Base-by-base conservation (phyloP, 2,329 filamentous ascomycete genomes). In the Exophiala sp. region DNA sequence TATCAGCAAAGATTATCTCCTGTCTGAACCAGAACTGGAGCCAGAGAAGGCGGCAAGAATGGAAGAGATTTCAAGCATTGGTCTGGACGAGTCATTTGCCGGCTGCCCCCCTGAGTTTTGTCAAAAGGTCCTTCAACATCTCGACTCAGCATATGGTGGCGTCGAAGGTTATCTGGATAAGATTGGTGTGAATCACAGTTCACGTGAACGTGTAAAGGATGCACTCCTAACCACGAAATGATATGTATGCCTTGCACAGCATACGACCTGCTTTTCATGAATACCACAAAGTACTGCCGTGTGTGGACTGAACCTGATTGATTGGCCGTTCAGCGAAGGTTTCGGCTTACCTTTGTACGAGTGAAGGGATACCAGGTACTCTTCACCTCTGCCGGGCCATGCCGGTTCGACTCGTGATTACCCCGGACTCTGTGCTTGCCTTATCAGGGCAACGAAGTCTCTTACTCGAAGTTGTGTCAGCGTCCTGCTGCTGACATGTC, bases 71-170 rank as follows among this genome's bases (percentile, higher is more conserved):
- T 68, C 72, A 3, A 77, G 80, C 43, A 82, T 94, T 61, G 89
- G 90, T 0, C 72, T 95, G 47, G 79, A 83, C 0, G 83, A 86
- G n/a, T 82, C 84, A 2, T 95, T 90, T 76, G 86, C 81, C 0
- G 75, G 78, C 18, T 89, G 87, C 62, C 81, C 84, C 2, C 68
- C 72, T 3, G 79, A 81, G 2, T 85, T 91, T 73, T 83, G 89
- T n/a, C 62, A 67, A 12, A 75, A 73, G 9, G 77, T 91, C 3
- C 69, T 76, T 24, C 66, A 63, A 12, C 83, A 89, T 66, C 69
- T 95, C 4, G 65, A 79, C 1, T 68, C 74, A 3, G 77, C 71
- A 48, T 87, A 90, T 68, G 87, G 87, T 1, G 84, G 87, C 1
- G 72, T 90, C 1, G 72, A 81, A 33, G 69, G 66, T 8, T 95